Evolutionary conservation across 768 basidiomycete genomes (phyloP).

Genomic region (Peribolospora kevripleyi): DNA sequence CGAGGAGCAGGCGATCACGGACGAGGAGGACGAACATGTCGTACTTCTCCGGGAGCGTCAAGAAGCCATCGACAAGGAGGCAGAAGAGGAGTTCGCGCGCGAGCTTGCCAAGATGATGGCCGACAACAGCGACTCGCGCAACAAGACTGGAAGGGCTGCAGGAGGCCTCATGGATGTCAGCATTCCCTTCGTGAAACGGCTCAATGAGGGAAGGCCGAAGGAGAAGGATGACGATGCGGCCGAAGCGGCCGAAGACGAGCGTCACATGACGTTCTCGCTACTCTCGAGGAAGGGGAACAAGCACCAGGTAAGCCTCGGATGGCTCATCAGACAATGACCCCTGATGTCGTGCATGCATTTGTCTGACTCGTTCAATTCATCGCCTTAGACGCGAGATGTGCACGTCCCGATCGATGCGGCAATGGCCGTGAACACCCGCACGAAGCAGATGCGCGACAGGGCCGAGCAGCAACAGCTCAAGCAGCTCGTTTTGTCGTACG

Average conservation of each 20-base stretch:
- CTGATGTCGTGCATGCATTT: neutral
- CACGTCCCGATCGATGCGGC: conserved; percentile 69
- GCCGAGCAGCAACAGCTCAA: conserved; percentile 95
- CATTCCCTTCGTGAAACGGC: conserved; percentile 3
- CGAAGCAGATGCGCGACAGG: conserved; percentile 77
- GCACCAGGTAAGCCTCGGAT: conserved; percentile 42
- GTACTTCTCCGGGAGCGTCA: conserved; percentile 9
- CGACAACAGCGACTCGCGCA: conserved; percentile 33
- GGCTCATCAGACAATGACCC: neutral
- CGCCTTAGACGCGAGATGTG: conserved; percentile 47
- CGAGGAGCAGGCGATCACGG: conserved; percentile 24
- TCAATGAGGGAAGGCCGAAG: neutral
- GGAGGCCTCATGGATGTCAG: conserved; percentile 26
- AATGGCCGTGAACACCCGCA: conserved; percentile 68
- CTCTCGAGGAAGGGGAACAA: conserved; percentile 82
- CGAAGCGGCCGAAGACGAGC: conserved; percentile 18
- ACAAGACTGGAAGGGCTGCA: neutral
- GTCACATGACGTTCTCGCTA: conserved; percentile 72
- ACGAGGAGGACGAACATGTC: neutral
- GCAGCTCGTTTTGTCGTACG: conserved; percentile 59
- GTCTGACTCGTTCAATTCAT: neutral
- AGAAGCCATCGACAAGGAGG: conserved; percentile 11
- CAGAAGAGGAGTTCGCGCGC: conserved; percentile 77
- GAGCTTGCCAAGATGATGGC: conserved; percentile 89
- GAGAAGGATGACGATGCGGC: neutral